Percentiles rank a stretch among this genome's conserved stretches.
Conservation (phyloP, 129 eudicot species). For the Oenanthe sinensis region DNA sequence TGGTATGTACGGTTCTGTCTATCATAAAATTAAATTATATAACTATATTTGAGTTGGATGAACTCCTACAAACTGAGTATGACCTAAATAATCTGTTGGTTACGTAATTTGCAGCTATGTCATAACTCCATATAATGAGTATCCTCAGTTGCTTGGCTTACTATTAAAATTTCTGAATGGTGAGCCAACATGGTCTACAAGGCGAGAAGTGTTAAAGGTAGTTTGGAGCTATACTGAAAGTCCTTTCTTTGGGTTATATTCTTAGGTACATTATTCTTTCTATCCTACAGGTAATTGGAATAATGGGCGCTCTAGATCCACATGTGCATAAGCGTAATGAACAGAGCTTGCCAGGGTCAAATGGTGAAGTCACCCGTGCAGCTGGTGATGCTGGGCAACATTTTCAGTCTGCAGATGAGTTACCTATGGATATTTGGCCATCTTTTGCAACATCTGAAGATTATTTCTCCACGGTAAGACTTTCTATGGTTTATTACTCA, state of each 20-base stretch:
- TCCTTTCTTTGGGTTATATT: conserved; percentile 5
- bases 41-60: not conserved
- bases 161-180: conserved; percentile 85
- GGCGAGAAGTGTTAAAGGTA: conserved; percentile 94
- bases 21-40: not conserved
- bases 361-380: conserved; percentile 69
- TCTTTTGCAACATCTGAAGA: conserved; percentile 94
- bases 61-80: not conserved
- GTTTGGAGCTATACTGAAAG: conserved; percentile 1
- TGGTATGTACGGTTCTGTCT: not conserved
- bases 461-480: conserved; percentile 82
- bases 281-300: conserved; percentile 67
- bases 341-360: conserved; percentile 69
- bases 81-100: conserved; percentile 8
- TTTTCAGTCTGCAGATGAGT: conserved; percentile 68
- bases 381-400: conserved; percentile 82
- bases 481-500: not conserved
- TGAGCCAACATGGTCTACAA: conserved; percentile 92
- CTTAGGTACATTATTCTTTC: conserved; percentile 10
- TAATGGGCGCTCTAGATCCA: conserved; percentile 98
- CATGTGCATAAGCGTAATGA: conserved; percentile 89
- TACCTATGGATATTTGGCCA: conserved; percentile 96
- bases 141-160: conserved; percentile 75
- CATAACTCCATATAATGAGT: conserved; percentile 79
- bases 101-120: conserved; percentile 60